Percentiles rank a stretch among this genome's conserved stretches.
These are phyloP conservation scores for Beta vulgaris DNA, from an alignment of 148 eudicot genomes.

Conservation along the genomic window DNA sequence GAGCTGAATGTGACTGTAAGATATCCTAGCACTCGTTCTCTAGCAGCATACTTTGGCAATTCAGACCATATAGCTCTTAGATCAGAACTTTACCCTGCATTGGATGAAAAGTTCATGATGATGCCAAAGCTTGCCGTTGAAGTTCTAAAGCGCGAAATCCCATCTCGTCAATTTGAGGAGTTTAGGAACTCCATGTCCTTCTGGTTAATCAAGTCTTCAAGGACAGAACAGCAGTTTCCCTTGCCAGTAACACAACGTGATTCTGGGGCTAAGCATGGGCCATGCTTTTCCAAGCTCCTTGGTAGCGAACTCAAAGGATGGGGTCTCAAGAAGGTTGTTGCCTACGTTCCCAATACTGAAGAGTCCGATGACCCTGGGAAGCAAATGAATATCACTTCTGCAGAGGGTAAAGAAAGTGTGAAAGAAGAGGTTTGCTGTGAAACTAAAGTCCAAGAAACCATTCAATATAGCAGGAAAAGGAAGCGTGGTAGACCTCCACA, in stretches of 20 bases:
- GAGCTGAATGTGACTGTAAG: constrained; percentile 52
- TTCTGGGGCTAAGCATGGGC: constrained; percentile 23
- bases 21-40: constrained; percentile 62
- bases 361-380: constrained; percentile 22
- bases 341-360: constrained; percentile 23
- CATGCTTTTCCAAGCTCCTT: constrained; percentile 28
- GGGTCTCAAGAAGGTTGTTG: constrained; percentile 32
- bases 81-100: constrained; percentile 44
- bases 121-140: constrained; percentile 43
- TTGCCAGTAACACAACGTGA: constrained; percentile 19
- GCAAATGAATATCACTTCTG: constrained; percentile 32
- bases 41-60: constrained; percentile 46
- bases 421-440: constrained; percentile 24
- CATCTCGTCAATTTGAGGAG: constrained; percentile 40
- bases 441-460: constrained; percentile 17
- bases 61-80: constrained; percentile 15
- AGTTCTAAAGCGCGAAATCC: constrained; percentile 48
- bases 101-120: constrained; percentile 68
- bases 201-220: constrained; percentile 57
- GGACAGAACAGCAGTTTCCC: too few relatives aligned
- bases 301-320: constrained; percentile 27
- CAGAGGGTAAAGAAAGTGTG: constrained; percentile 13
- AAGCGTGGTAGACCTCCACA: constrained; percentile 11
- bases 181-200: constrained; percentile 41
- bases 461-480: constrained; percentile 32